Conservation (phyloP, 164 flowering plant species). For the Nymphaea thermarum region DNA sequence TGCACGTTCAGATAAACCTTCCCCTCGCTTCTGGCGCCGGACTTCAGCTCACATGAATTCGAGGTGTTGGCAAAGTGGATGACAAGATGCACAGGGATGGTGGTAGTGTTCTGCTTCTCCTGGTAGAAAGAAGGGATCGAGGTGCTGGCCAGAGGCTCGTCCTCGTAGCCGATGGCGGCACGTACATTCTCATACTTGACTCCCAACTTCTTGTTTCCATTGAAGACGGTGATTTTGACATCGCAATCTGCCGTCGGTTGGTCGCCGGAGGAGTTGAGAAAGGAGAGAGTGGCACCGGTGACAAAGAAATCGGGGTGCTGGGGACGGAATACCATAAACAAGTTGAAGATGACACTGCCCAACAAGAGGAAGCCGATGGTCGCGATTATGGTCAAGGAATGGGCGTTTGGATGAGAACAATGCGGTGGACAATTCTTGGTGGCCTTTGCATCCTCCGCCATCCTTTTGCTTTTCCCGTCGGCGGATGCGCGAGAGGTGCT, state of each 20-base stretch:
- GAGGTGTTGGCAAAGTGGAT: slow-evolving; percentile 5
- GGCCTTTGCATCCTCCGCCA: slow-evolving; percentile 4
- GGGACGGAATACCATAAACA: slow-evolving; percentile 48
- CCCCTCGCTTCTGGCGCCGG: slow-evolving; percentile 14
- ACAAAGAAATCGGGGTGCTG: slow-evolving; percentile 43
- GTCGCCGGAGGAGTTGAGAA: slow-evolving; percentile 20
- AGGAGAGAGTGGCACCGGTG: slow-evolving; percentile 31
- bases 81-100: slow-evolving; percentile 20
- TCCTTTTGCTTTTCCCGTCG: neutral
- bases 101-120: slow-evolving; percentile 26
- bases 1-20: slow-evolving; percentile 29
- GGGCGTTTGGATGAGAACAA: slow-evolving; percentile 3
- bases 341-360: slow-evolving; percentile 4
- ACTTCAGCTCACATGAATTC: slow-evolving; percentile 15
- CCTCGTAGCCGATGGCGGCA: slow-evolving; percentile 13
- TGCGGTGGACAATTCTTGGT: slow-evolving; percentile 1
- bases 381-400: slow-evolving; percentile 6
- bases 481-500: neutral
- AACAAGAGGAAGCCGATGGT: slow-evolving; percentile 7
- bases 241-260: slow-evolving; percentile 29
- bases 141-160: slow-evolving; percentile 15
- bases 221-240: slow-evolving; percentile 18
- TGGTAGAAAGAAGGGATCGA: slow-evolving; percentile 41
- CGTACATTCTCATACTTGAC: slow-evolving; percentile 25
- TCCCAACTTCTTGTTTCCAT: slow-evolving; percentile 58